Evolutionary conservation across 1,284 basidiomycete species (phyloP).

Genomic region (Phlebopus sp.): DNA sequence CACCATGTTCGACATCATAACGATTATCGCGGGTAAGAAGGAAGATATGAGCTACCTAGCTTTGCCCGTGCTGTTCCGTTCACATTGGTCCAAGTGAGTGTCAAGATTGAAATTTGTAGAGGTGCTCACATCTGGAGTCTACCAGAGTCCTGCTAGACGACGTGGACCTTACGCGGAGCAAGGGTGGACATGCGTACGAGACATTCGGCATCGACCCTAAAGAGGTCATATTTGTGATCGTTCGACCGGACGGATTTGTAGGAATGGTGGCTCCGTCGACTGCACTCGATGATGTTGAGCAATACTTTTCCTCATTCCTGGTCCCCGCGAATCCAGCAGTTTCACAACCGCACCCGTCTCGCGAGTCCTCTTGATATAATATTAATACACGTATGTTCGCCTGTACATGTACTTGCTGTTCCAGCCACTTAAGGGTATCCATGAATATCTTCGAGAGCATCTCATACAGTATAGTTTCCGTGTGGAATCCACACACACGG

Average conservation of each 20-base stretch:
- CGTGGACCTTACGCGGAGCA: conserved; percentile 30
- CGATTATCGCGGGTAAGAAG: conserved; percentile 49
- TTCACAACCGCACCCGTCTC: conserved; percentile 12
- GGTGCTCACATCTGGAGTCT: conserved; percentile 5
- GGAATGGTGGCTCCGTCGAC: conserved; percentile 42
- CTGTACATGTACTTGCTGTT: too few relatives aligned
- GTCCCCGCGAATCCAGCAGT: conserved; percentile 4
- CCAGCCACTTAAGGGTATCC: too few relatives aligned
- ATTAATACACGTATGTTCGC: too few relatives aligned
- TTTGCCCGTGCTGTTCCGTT: conserved; percentile 49
- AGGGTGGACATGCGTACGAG: conserved; percentile 43
- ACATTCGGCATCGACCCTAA: conserved; percentile 44
- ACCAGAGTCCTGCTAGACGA: conserved; percentile 29
- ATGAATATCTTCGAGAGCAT: too few relatives aligned
- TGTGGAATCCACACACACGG: too few relatives aligned
- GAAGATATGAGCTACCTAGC: conserved; percentile 44
- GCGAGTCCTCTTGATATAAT: too few relatives aligned
- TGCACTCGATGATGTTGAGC: conserved; percentile 32
- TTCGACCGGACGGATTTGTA: conserved; percentile 60
- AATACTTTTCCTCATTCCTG: conserved; percentile 38
- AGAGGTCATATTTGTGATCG: conserved; percentile 47
- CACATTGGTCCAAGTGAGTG: conserved; percentile 65
- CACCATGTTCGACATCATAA: conserved; percentile 52
- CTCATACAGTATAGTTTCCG: too few relatives aligned
- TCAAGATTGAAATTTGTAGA: not conserved